Evolutionary conservation across 495 filamentous ascomycete genomes (phyloP).

Genomic region (Cercophora scortea): DNA sequence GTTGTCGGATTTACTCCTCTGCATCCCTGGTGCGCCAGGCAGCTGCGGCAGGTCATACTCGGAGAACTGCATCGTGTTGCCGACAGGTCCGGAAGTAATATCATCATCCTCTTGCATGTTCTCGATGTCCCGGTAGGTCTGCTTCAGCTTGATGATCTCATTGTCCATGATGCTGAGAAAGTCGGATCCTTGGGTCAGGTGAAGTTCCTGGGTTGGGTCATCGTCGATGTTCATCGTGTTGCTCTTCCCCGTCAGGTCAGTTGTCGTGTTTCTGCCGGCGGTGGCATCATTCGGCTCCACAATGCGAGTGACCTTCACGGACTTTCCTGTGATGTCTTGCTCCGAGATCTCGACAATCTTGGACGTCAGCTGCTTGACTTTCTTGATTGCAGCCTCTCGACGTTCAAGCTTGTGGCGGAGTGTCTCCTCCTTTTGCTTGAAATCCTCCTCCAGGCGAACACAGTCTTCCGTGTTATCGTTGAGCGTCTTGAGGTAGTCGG

Average conservation of each 20-base stretch:
- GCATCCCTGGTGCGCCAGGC: conserved; percentile 6
- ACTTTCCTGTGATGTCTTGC: conserved; percentile 22
- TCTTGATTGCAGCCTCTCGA: conserved; percentile 24
- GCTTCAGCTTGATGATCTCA: conserved; percentile 29
- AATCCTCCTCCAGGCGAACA: conserved; percentile 22
- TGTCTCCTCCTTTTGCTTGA: conserved; percentile 24
- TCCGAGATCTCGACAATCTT: conserved; percentile 27
- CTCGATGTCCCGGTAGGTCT: conserved; percentile 24
- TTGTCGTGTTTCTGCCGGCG: not conserved
- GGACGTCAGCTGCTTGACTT: conserved; percentile 23
- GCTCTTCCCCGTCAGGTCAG: conserved; percentile 23
- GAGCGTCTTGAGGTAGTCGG: conserved; percentile 16
- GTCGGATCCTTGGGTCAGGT: conserved; percentile 34
- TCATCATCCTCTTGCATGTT: conserved; percentile 15
- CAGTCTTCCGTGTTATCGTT: conserved; percentile 22
- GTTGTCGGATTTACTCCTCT: conserved; percentile 14
- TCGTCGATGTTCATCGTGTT: conserved; percentile 24
- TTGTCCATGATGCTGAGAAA: conserved; percentile 33
- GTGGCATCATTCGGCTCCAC: conserved; percentile 25
- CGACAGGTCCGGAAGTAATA: conserved; percentile 7
- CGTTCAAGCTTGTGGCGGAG: conserved; percentile 26
- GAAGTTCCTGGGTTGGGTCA: conserved; percentile 33
- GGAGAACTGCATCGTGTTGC: conserved; percentile 16
- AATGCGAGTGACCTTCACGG: conserved; percentile 27
- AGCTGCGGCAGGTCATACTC: conserved; percentile 16